These are phyloP conservation scores for Hypoxylon perforatum DNA, from an alignment of 495 filamentous ascomycete genomes.

Conservation along the genomic window DNA sequence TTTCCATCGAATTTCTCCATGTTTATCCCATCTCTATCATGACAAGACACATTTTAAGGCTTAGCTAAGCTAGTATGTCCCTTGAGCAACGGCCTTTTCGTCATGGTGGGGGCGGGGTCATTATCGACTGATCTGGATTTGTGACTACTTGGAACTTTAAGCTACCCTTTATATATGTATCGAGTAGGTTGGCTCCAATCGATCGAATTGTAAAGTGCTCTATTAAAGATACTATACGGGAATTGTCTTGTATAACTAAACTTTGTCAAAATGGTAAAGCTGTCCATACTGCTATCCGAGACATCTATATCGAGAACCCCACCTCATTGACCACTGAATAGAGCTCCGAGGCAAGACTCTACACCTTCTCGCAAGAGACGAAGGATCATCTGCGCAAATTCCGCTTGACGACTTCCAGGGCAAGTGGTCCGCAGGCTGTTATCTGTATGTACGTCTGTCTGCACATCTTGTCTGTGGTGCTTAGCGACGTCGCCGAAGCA, in stretches of 20 bases:
- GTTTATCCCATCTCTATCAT: background rate
- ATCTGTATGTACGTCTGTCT: constrained; percentile 78
- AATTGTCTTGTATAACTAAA: background rate
- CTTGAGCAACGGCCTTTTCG: constrained; percentile 9
- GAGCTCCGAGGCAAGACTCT: constrained; percentile 89
- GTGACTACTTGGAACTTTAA: constrained; percentile 5
- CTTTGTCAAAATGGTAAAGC: background rate
- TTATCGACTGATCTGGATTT: constrained; percentile 28
- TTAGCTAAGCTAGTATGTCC: constrained; percentile 15
- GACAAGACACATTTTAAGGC: background rate
- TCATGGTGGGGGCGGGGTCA: constrained; percentile 39
- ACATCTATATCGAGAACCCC: background rate
- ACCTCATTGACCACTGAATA: constrained; percentile 33
- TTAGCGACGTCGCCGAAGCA: background rate
- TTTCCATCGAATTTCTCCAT: no score
- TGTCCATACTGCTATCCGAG: background rate
- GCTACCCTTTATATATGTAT: background rate
- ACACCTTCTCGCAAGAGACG: constrained; percentile 91
- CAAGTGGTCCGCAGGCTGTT: constrained; percentile 87
- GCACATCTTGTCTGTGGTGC: background rate
- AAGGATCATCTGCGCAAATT: constrained; percentile 91
- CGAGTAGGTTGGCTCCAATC: background rate
- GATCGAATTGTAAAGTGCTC: background rate
- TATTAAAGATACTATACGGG: background rate
- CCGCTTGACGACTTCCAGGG: constrained; percentile 86